Evolutionary conservation across 1,284 basidiomycete species (phyloP).

Genomic region (Retiboletus flavoniger): DNA sequence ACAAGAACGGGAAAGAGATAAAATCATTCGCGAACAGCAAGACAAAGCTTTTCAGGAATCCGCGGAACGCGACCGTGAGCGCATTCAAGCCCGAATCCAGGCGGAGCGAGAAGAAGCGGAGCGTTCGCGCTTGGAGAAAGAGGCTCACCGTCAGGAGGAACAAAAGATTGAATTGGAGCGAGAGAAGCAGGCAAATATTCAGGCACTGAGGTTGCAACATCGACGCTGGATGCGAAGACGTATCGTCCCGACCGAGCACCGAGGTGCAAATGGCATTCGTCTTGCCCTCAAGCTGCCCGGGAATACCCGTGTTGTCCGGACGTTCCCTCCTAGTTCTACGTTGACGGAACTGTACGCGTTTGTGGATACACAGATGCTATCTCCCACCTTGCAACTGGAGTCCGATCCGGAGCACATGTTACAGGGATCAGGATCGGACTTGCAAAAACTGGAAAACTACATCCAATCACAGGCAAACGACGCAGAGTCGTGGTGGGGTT

Average conservation of each 20-base stretch:
- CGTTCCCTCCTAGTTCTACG: slow-evolving; percentile 51
- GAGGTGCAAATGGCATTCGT: slow-evolving; percentile 42
- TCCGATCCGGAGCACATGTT: slow-evolving; percentile 48
- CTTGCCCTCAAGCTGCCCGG: slow-evolving; percentile 69
- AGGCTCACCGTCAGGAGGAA: slow-evolving; percentile 28
- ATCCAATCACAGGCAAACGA: slow-evolving; percentile 34
- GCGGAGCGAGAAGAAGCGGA: slow-evolving; percentile 43
- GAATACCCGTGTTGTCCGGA: slow-evolving; percentile 58
- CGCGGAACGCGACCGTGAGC: slow-evolving; percentile 66
- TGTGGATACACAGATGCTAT: slow-evolving; percentile 57
- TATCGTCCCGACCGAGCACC: slow-evolving; percentile 39
- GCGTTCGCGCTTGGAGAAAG: slow-evolving; percentile 33
- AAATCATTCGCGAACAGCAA: slow-evolving; percentile 76
- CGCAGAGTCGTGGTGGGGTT: slow-evolving; percentile 64
- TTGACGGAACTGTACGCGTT: slow-evolving; percentile 68
- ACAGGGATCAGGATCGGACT: slow-evolving; percentile 32
- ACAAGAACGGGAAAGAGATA: slow-evolving; percentile 60
- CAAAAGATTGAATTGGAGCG: slow-evolving; percentile 33
- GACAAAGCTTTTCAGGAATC: slow-evolving; percentile 75
- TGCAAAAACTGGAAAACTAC: slow-evolving; percentile 43
- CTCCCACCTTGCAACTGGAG: slow-evolving; percentile 34
- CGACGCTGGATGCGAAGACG: slow-evolving; percentile 48
- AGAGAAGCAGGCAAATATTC: slow-evolving; percentile 32
- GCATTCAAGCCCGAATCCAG: slow-evolving; percentile 54
- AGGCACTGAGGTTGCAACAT: slow-evolving; percentile 44